Evolutionary conservation across 495 filamentous ascomycete genomes (phyloP), one percentile per base, ranked within the genome.

Genomic region (Hypoxylon cercidicola): DNA sequence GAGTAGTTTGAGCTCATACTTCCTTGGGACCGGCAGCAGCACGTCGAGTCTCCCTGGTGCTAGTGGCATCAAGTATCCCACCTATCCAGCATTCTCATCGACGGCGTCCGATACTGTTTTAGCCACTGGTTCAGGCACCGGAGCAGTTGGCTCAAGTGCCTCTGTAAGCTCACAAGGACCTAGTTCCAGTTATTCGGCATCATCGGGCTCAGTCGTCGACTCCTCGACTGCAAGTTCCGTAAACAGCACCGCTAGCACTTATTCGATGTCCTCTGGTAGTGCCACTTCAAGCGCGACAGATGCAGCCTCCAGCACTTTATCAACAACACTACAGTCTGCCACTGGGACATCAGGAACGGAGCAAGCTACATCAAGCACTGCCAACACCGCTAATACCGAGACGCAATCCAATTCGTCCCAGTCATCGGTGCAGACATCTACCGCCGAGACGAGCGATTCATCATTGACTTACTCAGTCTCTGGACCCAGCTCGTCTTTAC

Each of bases 321-420:
- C 79, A 16, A 88, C 86, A 40, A 88, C 87, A 41, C 72, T 85
- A 59, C 84, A 80, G 70, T 83, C 87, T 35, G 81, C 82, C 23
- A 79, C 82, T 11, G 74, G 71, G 45, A 76, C 58, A 10, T 30
- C 23, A n/a, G 49, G n/a, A 18, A 39, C 62, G 9, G 30, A 46
- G n/a, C 35, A 41, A 10, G 28, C 21, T 8, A 8, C 37, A 2
- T 64, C 68, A 10, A 64, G 56, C 18, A 21, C 55, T 41, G n/a
- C 50, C 10, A 44, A 40, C 18, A 28, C 54, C 28, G 41, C 12
- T 35, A 51, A 57, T 37, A 44, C 21, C 5, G 44, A 11, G 39
- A 48, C 39, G 5, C 44, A 62, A 13, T 19, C 48, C 0, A 52
- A 60, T 56, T 53, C 21, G 8, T 50, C 49, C 13, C 54, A 28